A percentile compares a stretch with the other conserved stretches of the same genome.
These are phyloP conservation scores for Terfezia boudieri DNA, from an alignment of 495 filamentous ascomycete species.

Conservation along the genomic window DNA sequence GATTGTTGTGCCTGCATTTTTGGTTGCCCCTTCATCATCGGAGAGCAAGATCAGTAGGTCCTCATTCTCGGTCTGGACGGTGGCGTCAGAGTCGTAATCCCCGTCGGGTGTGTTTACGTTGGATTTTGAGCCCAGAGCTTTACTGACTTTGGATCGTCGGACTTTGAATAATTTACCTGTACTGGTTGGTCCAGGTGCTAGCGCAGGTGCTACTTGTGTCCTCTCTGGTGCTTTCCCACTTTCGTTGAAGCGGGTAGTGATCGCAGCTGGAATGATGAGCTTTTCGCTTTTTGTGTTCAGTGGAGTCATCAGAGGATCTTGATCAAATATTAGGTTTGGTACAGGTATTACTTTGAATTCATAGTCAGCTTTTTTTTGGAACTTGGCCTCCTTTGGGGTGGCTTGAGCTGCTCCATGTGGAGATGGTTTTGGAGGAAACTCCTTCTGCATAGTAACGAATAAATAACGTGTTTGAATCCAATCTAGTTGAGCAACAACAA, in stretches of 20 bases:
- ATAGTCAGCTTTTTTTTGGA: too few species aligned
- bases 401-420: too few species aligned
- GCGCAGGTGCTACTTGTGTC: not conserved
- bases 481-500: slow-evolving; percentile 53
- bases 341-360: too few species aligned
- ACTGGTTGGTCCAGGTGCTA: not conserved
- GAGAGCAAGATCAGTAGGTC: slow-evolving; percentile 18
- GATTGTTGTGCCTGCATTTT: not conserved
- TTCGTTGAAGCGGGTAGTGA: slow-evolving; percentile 14
- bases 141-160: not conserved
- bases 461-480: slow-evolving; percentile 90
- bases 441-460: slow-evolving; percentile 29
- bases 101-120: not conserved
- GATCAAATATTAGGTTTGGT: slow-evolving; percentile 21
- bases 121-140: not conserved
- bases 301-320: slow-evolving; percentile 31
- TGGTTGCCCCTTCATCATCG: slow-evolving; percentile 7
- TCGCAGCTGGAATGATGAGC: slow-evolving; percentile 30
- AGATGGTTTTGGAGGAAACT: too few species aligned
- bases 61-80: slow-evolving; percentile 13
- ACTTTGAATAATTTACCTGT: not conserved
- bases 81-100: slow-evolving; percentile 6
- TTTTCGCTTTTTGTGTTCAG: slow-evolving; percentile 17
- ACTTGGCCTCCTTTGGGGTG: too few species aligned
- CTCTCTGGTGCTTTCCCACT: not conserved